phyloP scores from a whole-genome alignment of 768 basidiomycete genomes.

The Amanita pseudoporphyria region DNA sequence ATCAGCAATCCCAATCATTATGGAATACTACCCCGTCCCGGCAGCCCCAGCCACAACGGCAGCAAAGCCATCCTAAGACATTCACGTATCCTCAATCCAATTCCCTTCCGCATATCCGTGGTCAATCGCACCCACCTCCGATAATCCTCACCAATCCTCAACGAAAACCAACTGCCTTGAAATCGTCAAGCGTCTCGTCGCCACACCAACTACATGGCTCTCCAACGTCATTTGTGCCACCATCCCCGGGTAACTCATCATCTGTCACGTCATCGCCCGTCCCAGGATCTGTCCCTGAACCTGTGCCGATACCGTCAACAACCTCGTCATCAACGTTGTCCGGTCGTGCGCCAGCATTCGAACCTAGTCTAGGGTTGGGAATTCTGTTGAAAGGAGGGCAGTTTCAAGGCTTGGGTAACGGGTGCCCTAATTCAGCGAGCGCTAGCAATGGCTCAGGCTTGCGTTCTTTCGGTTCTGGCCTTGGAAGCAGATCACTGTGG shows the following conservation, averaged over 20 bases:
- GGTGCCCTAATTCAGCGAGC: background rate
- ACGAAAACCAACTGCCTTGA: constrained; percentile 1
- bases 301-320: background rate
- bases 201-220: background rate
- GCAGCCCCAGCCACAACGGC: background rate
- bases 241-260: background rate
- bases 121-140: background rate
- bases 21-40: background rate
- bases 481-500: background rate
- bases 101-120: background rate
- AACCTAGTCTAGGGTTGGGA: constrained; percentile 22
- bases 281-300: constrained; percentile 2
- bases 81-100: constrained; percentile 2
- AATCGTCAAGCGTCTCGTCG: background rate
- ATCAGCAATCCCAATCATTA: background rate
- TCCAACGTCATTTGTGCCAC: background rate
- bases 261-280: background rate
- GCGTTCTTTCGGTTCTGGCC: background rate
- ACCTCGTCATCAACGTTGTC: constrained; percentile 29
- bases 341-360: constrained; percentile 42
- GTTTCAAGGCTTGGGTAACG: background rate
- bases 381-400: background rate
- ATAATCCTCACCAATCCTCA: constrained; percentile 4
- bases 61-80: background rate
- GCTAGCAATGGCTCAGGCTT: background rate